Evolutionary conservation across 768 basidiomycete species (phyloP).

Genomic region (Leccinellum albellum): DNA sequence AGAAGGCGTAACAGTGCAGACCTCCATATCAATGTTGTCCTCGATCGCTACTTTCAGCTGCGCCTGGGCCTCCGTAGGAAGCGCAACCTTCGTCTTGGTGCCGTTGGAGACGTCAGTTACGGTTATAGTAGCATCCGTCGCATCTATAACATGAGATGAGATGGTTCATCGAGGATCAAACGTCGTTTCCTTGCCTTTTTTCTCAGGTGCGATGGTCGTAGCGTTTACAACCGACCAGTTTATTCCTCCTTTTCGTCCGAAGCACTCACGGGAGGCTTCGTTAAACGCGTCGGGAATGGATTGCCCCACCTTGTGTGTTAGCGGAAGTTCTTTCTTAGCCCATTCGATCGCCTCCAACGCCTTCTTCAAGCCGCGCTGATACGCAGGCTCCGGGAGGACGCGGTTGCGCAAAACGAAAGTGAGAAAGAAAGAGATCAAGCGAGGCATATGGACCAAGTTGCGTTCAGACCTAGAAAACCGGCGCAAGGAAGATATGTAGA

Average conservation of each 20-base stretch:
- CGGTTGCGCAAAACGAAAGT: slow-evolving; percentile 55
- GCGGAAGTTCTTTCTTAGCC: slow-evolving; percentile 42
- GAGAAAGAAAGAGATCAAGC: slow-evolving; percentile 57
- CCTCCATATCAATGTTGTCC: slow-evolving; percentile 22
- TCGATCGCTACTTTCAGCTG: slow-evolving; percentile 28
- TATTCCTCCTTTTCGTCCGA: slow-evolving; percentile 44
- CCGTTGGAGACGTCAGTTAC: slow-evolving; percentile 19
- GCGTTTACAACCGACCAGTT: slow-evolving; percentile 27
- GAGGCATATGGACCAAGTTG: slow-evolving; percentile 49
- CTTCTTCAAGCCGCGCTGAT: slow-evolving; percentile 44
- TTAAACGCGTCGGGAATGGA: slow-evolving; percentile 45
- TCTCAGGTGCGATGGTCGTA: slow-evolving; percentile 1
- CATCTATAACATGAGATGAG: slow-evolving; percentile 12
- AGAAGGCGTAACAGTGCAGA: slow-evolving; percentile 6
- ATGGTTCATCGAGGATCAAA: neutral
- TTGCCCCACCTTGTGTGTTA: slow-evolving; percentile 37
- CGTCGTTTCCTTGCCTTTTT: slow-evolving; percentile 4
- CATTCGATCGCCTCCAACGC: slow-evolving; percentile 42
- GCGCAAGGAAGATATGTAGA: neutral
- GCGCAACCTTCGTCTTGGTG: slow-evolving; percentile 8
- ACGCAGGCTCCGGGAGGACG: slow-evolving; percentile 46
- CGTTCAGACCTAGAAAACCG: slow-evolving; percentile 39
- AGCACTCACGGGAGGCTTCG: slow-evolving; percentile 45
- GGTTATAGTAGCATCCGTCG: slow-evolving; percentile 3
- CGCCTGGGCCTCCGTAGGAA: slow-evolving; percentile 24